Evolutionary conservation across 2,329 filamentous ascomycete genomes (phyloP).

Genomic region (Aspergillus amoenus): DNA sequence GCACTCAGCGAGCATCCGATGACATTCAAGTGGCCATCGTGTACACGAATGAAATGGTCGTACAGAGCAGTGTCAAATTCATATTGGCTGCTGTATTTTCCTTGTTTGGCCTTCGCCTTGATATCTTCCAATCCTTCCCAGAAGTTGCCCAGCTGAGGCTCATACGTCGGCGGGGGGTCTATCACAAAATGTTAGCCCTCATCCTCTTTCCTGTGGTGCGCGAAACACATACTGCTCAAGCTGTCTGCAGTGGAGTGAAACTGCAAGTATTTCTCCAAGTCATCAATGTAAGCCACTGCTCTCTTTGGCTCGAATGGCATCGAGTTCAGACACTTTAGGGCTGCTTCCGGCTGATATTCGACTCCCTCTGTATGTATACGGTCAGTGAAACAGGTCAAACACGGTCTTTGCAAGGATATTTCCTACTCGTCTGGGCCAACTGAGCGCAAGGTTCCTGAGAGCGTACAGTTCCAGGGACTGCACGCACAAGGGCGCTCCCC

Average conservation of each 20-base stretch:
- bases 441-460: no score
- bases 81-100: background rate
- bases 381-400: no score
- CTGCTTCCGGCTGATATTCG: constrained; percentile 6
- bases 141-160: background rate
- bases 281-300: background rate
- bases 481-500: no score
- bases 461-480: no score
- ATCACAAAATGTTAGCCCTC: background rate
- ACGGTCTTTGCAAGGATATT: no score
- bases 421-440: no score
- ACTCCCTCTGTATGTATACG: no score
- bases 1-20: background rate
- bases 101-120: background rate
- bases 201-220: background rate
- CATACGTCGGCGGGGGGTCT: background rate
- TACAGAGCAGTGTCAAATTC: background rate
- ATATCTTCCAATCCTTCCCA: background rate
- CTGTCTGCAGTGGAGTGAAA: background rate
- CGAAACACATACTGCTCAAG: background rate
- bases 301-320: background rate
- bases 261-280: background rate
- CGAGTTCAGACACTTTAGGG: background rate
- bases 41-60: background rate
- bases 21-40: background rate